Conservation (phyloP, 768 basidiomycete genomes). For the Suillus ampliporus region DNA sequence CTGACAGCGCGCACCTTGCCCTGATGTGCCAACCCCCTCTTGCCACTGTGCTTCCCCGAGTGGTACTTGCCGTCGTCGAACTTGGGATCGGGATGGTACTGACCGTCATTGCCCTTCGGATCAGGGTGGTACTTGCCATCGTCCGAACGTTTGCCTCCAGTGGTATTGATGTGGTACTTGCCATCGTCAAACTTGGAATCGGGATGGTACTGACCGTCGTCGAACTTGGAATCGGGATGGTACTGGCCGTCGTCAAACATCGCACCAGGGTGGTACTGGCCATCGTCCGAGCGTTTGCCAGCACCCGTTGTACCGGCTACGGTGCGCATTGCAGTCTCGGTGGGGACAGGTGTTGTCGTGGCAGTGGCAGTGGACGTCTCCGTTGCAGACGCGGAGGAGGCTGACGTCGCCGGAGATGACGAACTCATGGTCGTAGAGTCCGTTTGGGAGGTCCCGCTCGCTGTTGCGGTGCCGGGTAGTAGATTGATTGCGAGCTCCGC, state of each 20-base stretch:
- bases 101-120: background rate
- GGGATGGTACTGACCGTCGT: slow-evolving; percentile 9
- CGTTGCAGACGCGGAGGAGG: background rate
- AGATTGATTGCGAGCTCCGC: too few relatives aligned
- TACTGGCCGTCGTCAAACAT: slow-evolving; percentile 2
- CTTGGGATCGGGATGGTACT: slow-evolving; percentile 14
- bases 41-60: slow-evolving; percentile 6
- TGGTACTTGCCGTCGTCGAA: slow-evolving; percentile 12
- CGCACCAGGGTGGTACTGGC: slow-evolving; percentile 1
- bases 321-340: background rate
- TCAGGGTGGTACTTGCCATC: slow-evolving; percentile 4
- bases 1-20: slow-evolving; percentile 2
- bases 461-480: too few relatives aligned
- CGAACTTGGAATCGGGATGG: slow-evolving; percentile 1
- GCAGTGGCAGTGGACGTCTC: background rate
- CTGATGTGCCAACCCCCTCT: background rate
- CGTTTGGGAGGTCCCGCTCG: background rate
- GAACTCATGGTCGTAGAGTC: background rate
- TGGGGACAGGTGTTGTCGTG: background rate
- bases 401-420: background rate
- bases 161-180: slow-evolving; percentile 2
- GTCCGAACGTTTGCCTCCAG: background rate
- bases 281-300: slow-evolving; percentile 8
- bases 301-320: background rate
- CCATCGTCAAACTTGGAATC: slow-evolving; percentile 13